phyloP scores from a whole-genome alignment of 441 rosid genomes.

The Capsella rubella region DNA sequence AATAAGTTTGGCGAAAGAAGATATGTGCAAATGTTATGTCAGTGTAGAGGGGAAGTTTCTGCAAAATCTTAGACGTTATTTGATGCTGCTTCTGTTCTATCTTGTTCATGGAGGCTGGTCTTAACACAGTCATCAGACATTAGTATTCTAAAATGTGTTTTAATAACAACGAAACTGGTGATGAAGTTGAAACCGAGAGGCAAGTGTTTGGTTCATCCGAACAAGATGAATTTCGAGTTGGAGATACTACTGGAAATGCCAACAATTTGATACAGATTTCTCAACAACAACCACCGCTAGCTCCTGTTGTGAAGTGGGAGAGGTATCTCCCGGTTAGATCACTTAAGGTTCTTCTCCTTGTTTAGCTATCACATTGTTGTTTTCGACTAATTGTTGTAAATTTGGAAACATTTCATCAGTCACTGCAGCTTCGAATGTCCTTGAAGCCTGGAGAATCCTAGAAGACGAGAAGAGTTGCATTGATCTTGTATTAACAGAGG shows the following conservation, averaged over 20 bases:
- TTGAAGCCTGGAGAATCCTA: constrained; percentile 77
- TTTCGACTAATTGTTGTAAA: constrained; percentile 9
- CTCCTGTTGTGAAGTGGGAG: constrained; percentile 67
- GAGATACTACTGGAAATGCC: constrained; percentile 43
- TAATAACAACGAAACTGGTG: constrained; percentile 50
- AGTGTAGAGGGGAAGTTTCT: constrained; percentile 39
- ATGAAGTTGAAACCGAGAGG: constrained; percentile 52
- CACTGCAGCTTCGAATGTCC: constrained; percentile 63
- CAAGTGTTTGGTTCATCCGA: constrained; percentile 53
- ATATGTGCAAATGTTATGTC: constrained; percentile 38
- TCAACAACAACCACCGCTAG: constrained; percentile 57
- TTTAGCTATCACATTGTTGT: constrained; percentile 20
- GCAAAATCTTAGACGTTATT: constrained; percentile 41
- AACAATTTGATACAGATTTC: constrained; percentile 50
- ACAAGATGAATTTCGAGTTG: constrained; percentile 54
- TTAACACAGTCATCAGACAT: constrained; percentile 39
- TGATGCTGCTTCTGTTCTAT: constrained; percentile 46
- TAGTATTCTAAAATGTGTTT: constrained; percentile 44
- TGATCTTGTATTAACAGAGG: constrained; percentile 81
- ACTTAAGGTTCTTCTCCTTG: constrained; percentile 73
- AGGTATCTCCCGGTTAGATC: constrained; percentile 74
- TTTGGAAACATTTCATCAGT: constrained; percentile 54
- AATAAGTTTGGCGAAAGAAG: constrained; percentile 31
- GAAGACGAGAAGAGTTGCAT: constrained; percentile 66
- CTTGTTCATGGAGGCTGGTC: constrained; percentile 51